Percentiles rank a stretch among this genome's conserved stretches.
Conservation (phyloP, 2,329 filamentous ascomycete genomes). For the Coniochaeta sp. region DNA sequence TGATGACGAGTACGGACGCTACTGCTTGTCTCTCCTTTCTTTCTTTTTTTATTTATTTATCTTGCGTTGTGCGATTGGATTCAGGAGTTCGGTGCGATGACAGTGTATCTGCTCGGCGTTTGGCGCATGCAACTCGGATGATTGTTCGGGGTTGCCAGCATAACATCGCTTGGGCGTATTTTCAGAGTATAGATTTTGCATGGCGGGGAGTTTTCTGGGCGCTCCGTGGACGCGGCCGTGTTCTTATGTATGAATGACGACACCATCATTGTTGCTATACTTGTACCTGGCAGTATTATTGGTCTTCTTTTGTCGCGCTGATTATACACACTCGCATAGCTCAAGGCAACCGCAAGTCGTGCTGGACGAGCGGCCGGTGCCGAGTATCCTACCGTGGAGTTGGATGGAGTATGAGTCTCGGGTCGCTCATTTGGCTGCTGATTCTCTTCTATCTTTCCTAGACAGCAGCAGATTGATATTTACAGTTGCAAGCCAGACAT, state of each 20-base stretch:
- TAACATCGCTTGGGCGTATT: not conserved
- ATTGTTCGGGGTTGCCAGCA: not conserved
- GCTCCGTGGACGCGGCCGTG: not conserved
- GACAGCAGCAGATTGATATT: too few species aligned
- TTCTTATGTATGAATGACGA: not conserved
- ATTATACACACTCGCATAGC: not conserved
- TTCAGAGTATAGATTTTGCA: not conserved
- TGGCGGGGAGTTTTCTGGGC: not conserved
- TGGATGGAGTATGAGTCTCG: not conserved
- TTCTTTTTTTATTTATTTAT: too few species aligned
- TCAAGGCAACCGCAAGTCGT: not conserved
- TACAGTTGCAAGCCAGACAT: too few species aligned
- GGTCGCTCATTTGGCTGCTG: too few species aligned
- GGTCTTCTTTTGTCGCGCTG: not conserved
- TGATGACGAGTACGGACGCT: constrained; percentile 3
- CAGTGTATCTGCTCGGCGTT: not conserved
- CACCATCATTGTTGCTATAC: not conserved
- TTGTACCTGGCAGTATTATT: not conserved
- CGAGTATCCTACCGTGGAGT: not conserved
- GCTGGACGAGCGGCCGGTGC: not conserved
- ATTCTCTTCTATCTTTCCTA: too few species aligned
- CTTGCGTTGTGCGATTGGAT: not conserved
- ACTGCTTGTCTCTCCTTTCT: not conserved
- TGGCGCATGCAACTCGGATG: not conserved
- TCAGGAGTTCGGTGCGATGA: not conserved